Evolutionary conservation across 169 alveolate genomes (phyloP).

Genomic region (Cardiosporidium cionae): DNA sequence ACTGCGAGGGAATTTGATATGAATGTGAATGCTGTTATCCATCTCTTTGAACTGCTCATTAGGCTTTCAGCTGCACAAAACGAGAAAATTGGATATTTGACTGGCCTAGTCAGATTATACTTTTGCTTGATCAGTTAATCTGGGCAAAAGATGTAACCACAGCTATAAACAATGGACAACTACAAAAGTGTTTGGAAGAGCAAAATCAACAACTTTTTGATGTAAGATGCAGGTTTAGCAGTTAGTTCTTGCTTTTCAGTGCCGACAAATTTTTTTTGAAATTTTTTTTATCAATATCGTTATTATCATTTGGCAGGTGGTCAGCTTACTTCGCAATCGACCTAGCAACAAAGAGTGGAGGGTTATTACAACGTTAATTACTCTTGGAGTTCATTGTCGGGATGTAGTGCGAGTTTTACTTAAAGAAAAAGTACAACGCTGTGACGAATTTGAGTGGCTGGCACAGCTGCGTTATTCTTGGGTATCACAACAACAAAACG

Average conservation of each 20-base stretch:
- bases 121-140: slow-evolving; percentile 22
- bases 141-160: slow-evolving; percentile 37
- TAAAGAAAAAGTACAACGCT: slow-evolving; percentile 23
- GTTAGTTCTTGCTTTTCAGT: too few relatives aligned
- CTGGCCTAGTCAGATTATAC: slow-evolving; percentile 48
- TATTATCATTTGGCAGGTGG: slow-evolving; percentile 28
- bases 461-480: slow-evolving; percentile 73
- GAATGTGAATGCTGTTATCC: background rate
- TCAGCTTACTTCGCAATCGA: slow-evolving; percentile 56
- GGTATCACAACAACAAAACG: slow-evolving; percentile 26
- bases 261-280: too few relatives aligned
- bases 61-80: background rate
- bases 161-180: slow-evolving; percentile 7
- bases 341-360: slow-evolving; percentile 45
- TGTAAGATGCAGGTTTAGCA: too few relatives aligned
- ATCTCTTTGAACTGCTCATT: background rate
- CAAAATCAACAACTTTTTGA: background rate
- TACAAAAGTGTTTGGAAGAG: background rate
- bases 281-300: background rate
- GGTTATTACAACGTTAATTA: slow-evolving; percentile 58
- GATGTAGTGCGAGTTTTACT: slow-evolving; percentile 58
- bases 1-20: background rate
- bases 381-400: slow-evolving; percentile 71
- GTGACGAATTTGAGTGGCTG: slow-evolving; percentile 82
- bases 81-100: slow-evolving; percentile 38